Evolutionary conservation across 176 grass and related monocot species (phyloP).

Genomic region (Carex scoparia): DNA sequence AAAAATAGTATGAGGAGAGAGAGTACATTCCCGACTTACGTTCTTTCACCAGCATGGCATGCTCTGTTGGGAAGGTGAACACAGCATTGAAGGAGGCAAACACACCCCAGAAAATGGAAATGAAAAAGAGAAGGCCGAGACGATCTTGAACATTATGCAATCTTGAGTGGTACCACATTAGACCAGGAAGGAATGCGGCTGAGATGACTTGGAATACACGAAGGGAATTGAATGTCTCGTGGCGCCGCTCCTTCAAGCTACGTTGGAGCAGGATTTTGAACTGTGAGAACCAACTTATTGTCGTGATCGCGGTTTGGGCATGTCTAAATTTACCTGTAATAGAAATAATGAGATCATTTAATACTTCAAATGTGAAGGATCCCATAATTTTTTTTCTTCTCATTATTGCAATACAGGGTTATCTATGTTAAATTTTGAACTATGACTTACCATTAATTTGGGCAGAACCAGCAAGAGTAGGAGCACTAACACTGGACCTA

Average conservation of each 20-base stretch:
- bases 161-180: constrained; percentile 94
- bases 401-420: neutral
- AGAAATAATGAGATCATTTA: neutral
- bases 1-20: constrained; percentile 82
- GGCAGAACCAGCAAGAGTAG: neutral
- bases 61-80: constrained; percentile 83
- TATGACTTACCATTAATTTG: constrained; percentile 13
- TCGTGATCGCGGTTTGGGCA: neutral
- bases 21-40: constrained; percentile 84
- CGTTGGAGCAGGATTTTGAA: constrained; percentile 75
- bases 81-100: constrained; percentile 97
- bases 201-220: constrained; percentile 82
- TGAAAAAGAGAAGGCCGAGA: constrained; percentile 94
- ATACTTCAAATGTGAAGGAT: neutral
- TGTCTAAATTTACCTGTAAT: constrained; percentile 2
- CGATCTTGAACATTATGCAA: constrained; percentile 49
- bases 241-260: constrained; percentile 85
- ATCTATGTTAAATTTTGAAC: neutral
- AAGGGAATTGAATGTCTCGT: constrained; percentile 90
- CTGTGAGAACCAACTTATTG: constrained; percentile 37
- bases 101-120: constrained; percentile 99
- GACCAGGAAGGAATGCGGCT: constrained; percentile 57
- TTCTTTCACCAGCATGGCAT: constrained; percentile 57
- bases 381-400: neutral
- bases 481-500: constrained; percentile 42